phyloP scores from a whole-genome alignment of 2,329 filamentous ascomycete species.

The Aspergillus chevalieri region DNA sequence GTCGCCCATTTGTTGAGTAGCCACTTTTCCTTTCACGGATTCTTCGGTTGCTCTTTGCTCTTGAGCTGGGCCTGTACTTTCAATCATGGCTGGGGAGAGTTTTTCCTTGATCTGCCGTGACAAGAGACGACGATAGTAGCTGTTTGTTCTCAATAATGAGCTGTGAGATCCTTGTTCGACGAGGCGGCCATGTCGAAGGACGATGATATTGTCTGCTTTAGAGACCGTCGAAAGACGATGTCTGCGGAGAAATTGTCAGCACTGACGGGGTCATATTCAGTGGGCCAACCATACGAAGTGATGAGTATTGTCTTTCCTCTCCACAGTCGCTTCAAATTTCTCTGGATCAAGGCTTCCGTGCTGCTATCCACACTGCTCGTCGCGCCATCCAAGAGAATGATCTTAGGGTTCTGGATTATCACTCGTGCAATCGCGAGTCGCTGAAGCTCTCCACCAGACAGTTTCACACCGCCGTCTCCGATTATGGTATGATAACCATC shows the following conservation, averaged over 20 bases:
- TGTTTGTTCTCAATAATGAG: conserved; percentile 51
- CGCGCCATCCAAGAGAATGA: conserved; percentile 47
- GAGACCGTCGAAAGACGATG: conserved; percentile 57
- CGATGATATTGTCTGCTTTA: conserved; percentile 62
- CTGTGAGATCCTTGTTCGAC: conserved; percentile 60
- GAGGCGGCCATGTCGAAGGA: conserved; percentile 57
- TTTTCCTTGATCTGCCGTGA: conserved; percentile 48
- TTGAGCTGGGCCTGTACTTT: neutral
- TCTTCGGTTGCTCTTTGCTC: neutral
- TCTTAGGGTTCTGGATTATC: conserved; percentile 39
- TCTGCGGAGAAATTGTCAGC: conserved; percentile 26
- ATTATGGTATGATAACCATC: conserved; percentile 46
- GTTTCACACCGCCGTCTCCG: conserved; percentile 45
- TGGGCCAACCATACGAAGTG: conserved; percentile 38
- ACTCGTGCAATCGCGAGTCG: conserved; percentile 44
- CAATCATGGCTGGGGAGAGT: neutral
- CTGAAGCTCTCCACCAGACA: conserved; percentile 50
- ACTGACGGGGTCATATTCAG: neutral
- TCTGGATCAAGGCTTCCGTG: conserved; percentile 43
- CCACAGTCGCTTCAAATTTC: conserved; percentile 42
- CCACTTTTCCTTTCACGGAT: neutral
- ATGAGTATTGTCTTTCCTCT: conserved; percentile 48
- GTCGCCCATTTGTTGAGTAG: neutral
- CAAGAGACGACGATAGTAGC: conserved; percentile 61
- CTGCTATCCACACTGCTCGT: conserved; percentile 46